phyloP scores from a whole-genome alignment of 345 rosid species.

The Euphorbia pulcherrima region DNA sequence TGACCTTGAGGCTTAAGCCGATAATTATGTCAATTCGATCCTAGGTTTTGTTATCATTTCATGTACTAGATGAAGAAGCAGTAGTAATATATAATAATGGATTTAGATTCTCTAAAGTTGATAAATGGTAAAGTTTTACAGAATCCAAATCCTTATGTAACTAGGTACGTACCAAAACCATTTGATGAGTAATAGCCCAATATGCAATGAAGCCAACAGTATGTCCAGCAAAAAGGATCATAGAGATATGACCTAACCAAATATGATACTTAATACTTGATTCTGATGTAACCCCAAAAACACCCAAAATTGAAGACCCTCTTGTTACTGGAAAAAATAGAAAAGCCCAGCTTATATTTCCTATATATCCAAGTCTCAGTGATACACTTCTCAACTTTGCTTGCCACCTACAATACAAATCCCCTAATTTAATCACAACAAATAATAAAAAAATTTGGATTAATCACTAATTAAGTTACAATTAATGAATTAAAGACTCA shows the following conservation, averaged over 20 bases:
- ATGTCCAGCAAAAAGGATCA: constrained; percentile 38
- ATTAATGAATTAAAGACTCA: constrained; percentile 12
- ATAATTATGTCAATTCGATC: too few relatives aligned
- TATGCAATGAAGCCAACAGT: constrained; percentile 45
- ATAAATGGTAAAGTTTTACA: too few relatives aligned
- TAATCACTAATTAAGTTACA: neutral
- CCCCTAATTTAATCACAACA: neutral
- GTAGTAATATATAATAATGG: too few relatives aligned
- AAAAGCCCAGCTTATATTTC: constrained; percentile 66
- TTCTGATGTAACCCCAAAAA: constrained; percentile 59
- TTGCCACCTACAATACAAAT: constrained; percentile 42
- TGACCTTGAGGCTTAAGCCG: too few relatives aligned
- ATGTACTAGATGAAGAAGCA: too few relatives aligned
- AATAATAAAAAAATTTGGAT: neutral
- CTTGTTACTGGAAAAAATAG: constrained; percentile 64
- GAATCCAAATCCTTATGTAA: too few relatives aligned
- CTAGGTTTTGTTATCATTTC: too few relatives aligned
- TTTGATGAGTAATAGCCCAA: constrained; percentile 48
- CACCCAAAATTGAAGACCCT: constrained; percentile 54
- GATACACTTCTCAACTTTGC: constrained; percentile 52
- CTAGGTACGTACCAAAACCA: constrained; percentile 31
- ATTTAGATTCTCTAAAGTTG: too few relatives aligned
- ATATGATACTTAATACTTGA: constrained; percentile 68
- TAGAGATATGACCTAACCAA: constrained; percentile 69
- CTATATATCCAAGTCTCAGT: constrained; percentile 48